phyloP scores from a whole-genome alignment of 1,284 basidiomycete species.

The Irpex lacteus region DNA sequence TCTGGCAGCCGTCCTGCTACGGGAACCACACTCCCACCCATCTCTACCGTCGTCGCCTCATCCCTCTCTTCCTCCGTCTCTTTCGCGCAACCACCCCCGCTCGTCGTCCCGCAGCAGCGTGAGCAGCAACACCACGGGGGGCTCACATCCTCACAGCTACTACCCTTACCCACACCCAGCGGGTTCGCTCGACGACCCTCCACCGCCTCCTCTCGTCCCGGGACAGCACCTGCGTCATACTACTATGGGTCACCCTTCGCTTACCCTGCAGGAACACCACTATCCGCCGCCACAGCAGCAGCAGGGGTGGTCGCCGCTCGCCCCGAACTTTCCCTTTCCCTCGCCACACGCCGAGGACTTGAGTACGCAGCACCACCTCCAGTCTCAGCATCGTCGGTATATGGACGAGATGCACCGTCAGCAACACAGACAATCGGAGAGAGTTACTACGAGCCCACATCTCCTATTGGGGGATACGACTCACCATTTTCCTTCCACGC shows the following conservation, averaged over 20 bases:
- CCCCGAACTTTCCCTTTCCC: constrained; percentile 40
- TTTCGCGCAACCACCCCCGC: constrained; percentile 32
- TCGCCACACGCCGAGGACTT: constrained; percentile 25
- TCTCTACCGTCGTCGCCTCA: constrained; percentile 70
- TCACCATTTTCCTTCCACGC: constrained; percentile 82
- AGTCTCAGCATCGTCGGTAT: neutral
- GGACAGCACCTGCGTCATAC: constrained; percentile 61
- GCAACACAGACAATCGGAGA: constrained; percentile 12
- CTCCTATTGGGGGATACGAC: constrained; percentile 35
- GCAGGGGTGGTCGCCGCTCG: constrained; percentile 40
- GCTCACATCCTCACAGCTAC: constrained; percentile 42
- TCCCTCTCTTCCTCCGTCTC: constrained; percentile 48
- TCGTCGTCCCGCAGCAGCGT: constrained; percentile 27
- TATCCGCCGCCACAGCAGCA: constrained; percentile 16
- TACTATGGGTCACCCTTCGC: constrained; percentile 41
- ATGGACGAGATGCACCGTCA: constrained; percentile 9
- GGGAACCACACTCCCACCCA: constrained; percentile 63
- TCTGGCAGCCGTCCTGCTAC: constrained; percentile 45
- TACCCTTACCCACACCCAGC: constrained; percentile 41
- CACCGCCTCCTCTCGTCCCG: constrained; percentile 51
- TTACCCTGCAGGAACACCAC: constrained; percentile 38
- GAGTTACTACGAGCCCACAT: constrained; percentile 25
- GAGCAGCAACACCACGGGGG: constrained; percentile 20
- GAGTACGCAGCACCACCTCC: constrained; percentile 10
- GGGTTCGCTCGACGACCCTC: constrained; percentile 37